Percentiles rank a stretch among this genome's conserved stretches.
These are phyloP conservation scores for Leersia perrieri DNA, from an alignment of 176 grass and related monocot genomes.

Conservation along the genomic window DNA sequence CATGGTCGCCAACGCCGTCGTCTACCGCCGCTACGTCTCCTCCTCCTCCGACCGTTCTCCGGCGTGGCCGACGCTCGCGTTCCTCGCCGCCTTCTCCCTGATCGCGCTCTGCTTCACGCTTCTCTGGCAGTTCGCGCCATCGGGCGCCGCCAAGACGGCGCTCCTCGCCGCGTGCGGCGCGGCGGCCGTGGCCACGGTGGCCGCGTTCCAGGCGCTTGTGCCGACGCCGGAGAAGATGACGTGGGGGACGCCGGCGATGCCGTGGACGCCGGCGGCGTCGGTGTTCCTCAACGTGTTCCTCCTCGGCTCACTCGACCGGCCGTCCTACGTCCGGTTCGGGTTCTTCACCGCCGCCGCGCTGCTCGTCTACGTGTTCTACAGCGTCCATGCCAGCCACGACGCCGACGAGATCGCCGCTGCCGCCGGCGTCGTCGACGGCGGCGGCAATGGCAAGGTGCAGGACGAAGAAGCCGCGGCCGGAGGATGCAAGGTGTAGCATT, in stretches of 20 bases:
- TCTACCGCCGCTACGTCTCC: conserved; percentile 78
- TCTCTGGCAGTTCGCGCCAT: conserved; percentile 50
- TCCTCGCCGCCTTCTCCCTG: conserved; percentile 59
- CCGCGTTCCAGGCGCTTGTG: conserved; percentile 62
- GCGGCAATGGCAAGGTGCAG: conserved; percentile 36
- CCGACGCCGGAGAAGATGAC: conserved; percentile 53
- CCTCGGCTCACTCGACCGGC: conserved; percentile 61
- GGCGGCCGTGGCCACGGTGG: conserved; percentile 38
- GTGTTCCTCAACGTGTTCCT: conserved; percentile 92
- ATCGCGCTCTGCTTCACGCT: conserved; percentile 66
- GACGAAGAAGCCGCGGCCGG: conserved; percentile 40
- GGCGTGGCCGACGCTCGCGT: conserved; percentile 52
- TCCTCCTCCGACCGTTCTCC: not conserved
- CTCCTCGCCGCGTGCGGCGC: conserved; percentile 50
- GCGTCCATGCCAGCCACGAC: conserved; percentile 82
- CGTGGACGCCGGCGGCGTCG: conserved; percentile 82
- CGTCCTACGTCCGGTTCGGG: conserved; percentile 75
- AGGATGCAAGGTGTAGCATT: conserved; percentile 34
- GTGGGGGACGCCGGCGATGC: conserved; percentile 93
- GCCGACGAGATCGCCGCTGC: conserved; percentile 55
- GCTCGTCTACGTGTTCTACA: conserved; percentile 76
- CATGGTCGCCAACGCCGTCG: conserved; percentile 92
- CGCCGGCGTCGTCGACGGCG: conserved; percentile 18
- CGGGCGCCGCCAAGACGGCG: not conserved
- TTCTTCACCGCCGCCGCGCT: conserved; percentile 60